Evolutionary conservation across 495 filamentous ascomycete species (phyloP), one percentile per base, ranked within the genome.

Genomic region (Trichoderma orchidacearum): DNA sequence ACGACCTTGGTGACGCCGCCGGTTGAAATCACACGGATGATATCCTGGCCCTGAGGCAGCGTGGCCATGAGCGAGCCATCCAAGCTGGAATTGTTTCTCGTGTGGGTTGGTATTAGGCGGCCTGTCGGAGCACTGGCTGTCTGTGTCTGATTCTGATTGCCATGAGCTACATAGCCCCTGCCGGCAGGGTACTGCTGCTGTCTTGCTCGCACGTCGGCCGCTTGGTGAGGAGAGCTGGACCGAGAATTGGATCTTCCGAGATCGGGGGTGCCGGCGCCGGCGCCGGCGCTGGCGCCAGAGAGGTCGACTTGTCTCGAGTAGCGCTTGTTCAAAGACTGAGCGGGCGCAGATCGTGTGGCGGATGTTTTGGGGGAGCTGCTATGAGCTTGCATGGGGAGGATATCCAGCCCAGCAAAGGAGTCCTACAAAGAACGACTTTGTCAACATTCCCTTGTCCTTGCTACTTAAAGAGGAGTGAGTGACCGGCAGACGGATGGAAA

Each of bases 1-100:
- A 97, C 80, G 6, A 95, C 90, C 67, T 91, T 90, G 30, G 90
- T 95, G 56, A 86, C 83, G n/a, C 89, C 86, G 41, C 85, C 89
- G 28, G 84, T 87, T 58, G 91, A 95, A 62, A 97, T 96, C 34
- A 97, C 87, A 36, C 89, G 81, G 58, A 96, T 93, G 52, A 94
- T 80, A 36, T 87, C 83, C 63, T 89, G 84, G 63, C 88, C 85
- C 35, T 78, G 74, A 25, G 89, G 90, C 54, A 95, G 75, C 55
- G 84, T 79, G 30, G 86, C 85, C 75, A 95, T 90, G 30, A 88
- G 81, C 38, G 89, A 80, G 53, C 82, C 85, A 63, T 96, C 89
- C 57, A 89, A 75, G 64, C 86, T 91, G 30, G 82, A 82, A 62
- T 84, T 84, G 54, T 83, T 83, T 56, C 81, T 72, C 29, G 75